A percentile compares a stretch with the other conserved stretches of the same genome.
Evolutionary conservation across 148 eudicot genomes (phyloP).

Genomic region (Chenopodium suecicum): DNA sequence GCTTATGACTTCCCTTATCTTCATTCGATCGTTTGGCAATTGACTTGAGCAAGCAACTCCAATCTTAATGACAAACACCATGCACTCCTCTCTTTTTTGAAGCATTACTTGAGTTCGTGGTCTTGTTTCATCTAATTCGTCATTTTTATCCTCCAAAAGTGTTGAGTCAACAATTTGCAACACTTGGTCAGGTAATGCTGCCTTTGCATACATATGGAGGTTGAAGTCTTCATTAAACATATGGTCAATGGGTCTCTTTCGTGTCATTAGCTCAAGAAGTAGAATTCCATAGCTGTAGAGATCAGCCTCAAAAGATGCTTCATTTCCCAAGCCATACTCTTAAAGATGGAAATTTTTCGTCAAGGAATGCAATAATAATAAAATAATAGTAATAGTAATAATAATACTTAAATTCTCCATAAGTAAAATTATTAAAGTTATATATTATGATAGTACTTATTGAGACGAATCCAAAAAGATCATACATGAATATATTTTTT

Average conservation of each 20-base stretch:
- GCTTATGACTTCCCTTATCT: neutral
- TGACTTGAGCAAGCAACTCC: conserved; percentile 20
- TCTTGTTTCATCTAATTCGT: neutral
- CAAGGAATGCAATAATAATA: no score
- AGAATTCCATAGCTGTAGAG: conserved; percentile 21
- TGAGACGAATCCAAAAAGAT: no score
- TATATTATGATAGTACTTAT: no score
- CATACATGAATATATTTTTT: no score
- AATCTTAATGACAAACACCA: neutral
- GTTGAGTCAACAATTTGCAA: conserved; percentile 16
- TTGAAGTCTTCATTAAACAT: conserved; percentile 11
- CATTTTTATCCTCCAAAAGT: neutral
- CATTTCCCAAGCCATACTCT: neutral
- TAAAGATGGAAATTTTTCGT: no score
- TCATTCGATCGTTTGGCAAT: conserved; percentile 7
- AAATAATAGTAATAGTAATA: no score
- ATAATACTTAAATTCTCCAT: no score
- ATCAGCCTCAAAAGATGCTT: neutral
- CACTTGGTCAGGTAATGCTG: conserved; percentile 19
- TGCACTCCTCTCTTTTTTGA: conserved; percentile 6
- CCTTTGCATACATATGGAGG: conserved; percentile 16
- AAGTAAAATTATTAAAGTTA: no score
- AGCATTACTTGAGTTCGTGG: neutral
- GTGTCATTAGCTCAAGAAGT: conserved; percentile 18
- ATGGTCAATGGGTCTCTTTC: conserved; percentile 4